Evolutionary conservation across 176 grass and related monocot genomes (phyloP), one percentile per base, ranked within the genome.

Genomic region (Avena sativa): DNA sequence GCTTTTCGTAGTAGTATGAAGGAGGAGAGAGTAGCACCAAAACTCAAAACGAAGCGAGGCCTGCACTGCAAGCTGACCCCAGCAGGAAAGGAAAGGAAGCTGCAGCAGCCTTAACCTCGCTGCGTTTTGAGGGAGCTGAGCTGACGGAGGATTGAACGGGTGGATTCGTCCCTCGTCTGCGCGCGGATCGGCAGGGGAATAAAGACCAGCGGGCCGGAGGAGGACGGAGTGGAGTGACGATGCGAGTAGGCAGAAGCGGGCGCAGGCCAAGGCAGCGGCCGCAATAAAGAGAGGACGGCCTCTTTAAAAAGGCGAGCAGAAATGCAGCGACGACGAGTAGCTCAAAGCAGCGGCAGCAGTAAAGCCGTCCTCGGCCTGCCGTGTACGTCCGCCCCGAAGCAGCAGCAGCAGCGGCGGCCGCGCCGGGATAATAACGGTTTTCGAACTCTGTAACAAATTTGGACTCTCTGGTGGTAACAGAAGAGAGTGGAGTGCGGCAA

Each of bases 381-480:
- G 46, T 10, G 46, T 48, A 48, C 46, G 46, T 48, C 46, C 46
- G 46, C 46, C 9, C 46, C 46, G 46, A 48, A 15, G 50, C 1
- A 19, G 52, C 78, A 15, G 50, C 1, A 19, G 52, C 78, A 13
- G 49, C 59, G 0, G 49, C 70, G 17, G 64, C 65, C 32, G 28
- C 80, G 34, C 60, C 58, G 76, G 68, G 86, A 61, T 28, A 8
- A 19, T 90, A 91, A 88, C 90, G 90, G 90, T 91, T 91, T 91
- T 91, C 86, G 90, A 91, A 62, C 63, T 82, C 25, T 6, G 83
- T 67, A 43, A 43, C 40, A 68, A 84, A 79, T 5, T 14, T 43
- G 40, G 40, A 43, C 5, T 43, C 40, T 43, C 40, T 43, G 40
- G 40, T 43, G 7, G 40, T 43, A 43, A 43, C 40, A 49, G 28